Base-by-base conservation (phyloP, 371 early-diverging fungal genomes). In the Dichotomocladium elegans region DNA sequence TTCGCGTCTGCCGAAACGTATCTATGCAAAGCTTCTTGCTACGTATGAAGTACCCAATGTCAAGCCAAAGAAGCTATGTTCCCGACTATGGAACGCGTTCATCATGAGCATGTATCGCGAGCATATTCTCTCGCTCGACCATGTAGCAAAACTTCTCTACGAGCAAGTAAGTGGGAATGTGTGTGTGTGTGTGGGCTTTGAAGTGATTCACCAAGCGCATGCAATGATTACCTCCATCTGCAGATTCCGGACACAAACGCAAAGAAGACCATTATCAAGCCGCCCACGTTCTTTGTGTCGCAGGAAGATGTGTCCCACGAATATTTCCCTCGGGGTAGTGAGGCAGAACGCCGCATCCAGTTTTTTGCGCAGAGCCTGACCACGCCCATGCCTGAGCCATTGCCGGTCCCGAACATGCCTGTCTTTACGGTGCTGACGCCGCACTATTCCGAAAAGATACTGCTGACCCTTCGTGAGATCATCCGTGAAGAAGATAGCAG, bases 291-390 rank as follows among this genome's bases (percentile, higher is more conserved):
- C 61, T 94, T 94, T 71, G 82, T 84, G 4, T 71, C 87, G 8
- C 92, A 91, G 56, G 90, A 91, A 58, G 91, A 92, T 46, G 73
- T 82, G 6, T 83, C 89, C 5, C 72, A 82, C n/a, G 86, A 90
- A 54, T 92, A 81, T 44, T 90, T 85, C 52, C 90, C 88, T 0
- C 69, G 79, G 19, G 79, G 82, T 28, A 85, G 85, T 17, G 92
- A 93, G 66, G 93, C 92, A 1, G 82, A 90, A 64, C 82, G 93
- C 24, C 83, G 94, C n/a, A 83, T 94, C 53, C 82, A 85, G 11
- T 94, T 91, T 66, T 91, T 94, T 74, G 92, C 92, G 0, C 90
- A 91, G 61, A 88, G 89, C 47, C 68, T 94, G 64, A 88, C 92
- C 15, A 90, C 90, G 12, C 80, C 86, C 0, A 87, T 94, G 56